Base-by-base conservation (phyloP, 169 alveolate genomes). In the Eimeria nieschulzi region DNA sequence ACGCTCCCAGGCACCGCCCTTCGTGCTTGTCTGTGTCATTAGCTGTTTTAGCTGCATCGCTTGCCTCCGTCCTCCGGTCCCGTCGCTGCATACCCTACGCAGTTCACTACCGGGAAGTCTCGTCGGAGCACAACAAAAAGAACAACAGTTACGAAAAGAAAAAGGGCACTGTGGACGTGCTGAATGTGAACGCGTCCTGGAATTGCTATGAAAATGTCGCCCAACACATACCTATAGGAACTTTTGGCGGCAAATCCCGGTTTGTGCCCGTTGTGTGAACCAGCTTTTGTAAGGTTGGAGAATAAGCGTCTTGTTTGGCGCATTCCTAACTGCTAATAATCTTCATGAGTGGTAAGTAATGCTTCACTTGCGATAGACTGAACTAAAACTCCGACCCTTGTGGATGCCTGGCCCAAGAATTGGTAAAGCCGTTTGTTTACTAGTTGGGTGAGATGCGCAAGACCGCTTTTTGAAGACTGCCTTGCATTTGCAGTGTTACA, bases 71-170 rank as follows among this genome's bases (percentile, higher is more conserved):
- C 25, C 87, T 79, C 23, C 73, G 87, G n/a, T 46, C 68, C 73
- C 87, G 87, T 53, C 54, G 87, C 87, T 54, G 71, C 73, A 79
- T 72, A 8, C 87, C 87, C n/a, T 79, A 79, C 66, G 87, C 87
- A 39, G 87, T 79, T 46, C 59, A 72, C 59, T 72, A 79, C 56
- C 87, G 73, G 1, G 61, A 79, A n/a, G 70, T 19, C 70, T 19
- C 3, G 39, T 51, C 25, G 8, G 21, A 51, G 85, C 46, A n/a
- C 12, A 25, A 25, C 54, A 15, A 55, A 19, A 51, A 46, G 54
- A 21, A 76, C 15, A 54, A 19, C 71, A 23, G 72, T 64, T 13
- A 39, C 59, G 54, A 64, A 79, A 15, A 56, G 12, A 72, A 79
- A 39, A 79, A 79, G 73, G 71, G 73, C 72, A 9, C 39, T n/a